Evolutionary conservation across 106 monocot species (phyloP), one percentile per base, ranked within the genome.

Genomic region (Acorus gramineus): DNA sequence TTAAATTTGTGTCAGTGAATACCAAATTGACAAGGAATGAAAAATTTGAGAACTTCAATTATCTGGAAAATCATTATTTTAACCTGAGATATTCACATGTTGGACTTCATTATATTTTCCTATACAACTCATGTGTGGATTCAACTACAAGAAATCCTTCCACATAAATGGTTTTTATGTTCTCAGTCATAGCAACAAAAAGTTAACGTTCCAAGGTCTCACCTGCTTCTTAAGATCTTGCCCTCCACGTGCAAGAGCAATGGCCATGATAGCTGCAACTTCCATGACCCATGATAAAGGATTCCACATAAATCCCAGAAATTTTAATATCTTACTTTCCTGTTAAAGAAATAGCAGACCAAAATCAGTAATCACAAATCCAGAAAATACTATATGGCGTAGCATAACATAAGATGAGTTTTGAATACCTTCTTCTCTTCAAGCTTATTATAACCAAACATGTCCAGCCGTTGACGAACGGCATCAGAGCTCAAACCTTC

Each of bases 211-310:
- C 50, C 49, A 6, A 51, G 50, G 45, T 28, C 46, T 42, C 66
- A 82, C 81, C 48, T 70, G 45, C 74, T 77, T 77, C 48, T 66
- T 63, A 43, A 73, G 7, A 70, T 82, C 77, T 8, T 4, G 14
- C 5, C 81, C 81, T 48, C 81, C 77, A 56, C 70, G 81, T 62
- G 81, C 81, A 63, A 82, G 73, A 63, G 77, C 77, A 58, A 82
- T 82, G 8, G 81, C 81, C 60, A 82, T 77, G 14, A 82, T 69
- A 49, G 81, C 81, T 46, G 81, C 81, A 53, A 70, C 77, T 70
- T 82, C 81, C 81, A 82, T 82, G 57, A 82, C 81, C 81, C 81
- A 81, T 56, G 81, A 81, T 69, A 81, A 52, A 8, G 81, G 81
- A 69, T 81, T 81, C 81, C 81, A 82, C 81, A 82, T 82, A 57